These are phyloP conservation scores for Fusarium pseudonygamai DNA, from an alignment of 2,329 filamentous ascomycete species.

Conservation along the genomic window DNA sequence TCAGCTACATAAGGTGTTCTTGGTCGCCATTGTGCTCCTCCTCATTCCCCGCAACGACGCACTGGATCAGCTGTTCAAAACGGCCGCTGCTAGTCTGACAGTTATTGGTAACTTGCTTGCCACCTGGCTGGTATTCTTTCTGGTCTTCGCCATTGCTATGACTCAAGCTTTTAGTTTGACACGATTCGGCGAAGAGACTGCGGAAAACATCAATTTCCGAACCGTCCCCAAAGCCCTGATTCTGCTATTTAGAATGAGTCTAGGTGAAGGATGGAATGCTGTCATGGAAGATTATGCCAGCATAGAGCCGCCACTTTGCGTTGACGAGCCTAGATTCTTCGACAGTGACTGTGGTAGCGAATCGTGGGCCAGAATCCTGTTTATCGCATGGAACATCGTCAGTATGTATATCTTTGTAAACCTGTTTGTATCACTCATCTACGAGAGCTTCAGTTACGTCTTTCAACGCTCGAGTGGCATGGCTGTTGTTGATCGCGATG, in stretches of 20 bases:
- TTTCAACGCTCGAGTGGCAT: conserved; percentile 97
- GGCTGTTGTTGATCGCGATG: conserved; percentile 88
- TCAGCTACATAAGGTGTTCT: conserved; percentile 91
- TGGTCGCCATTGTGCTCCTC: conserved; percentile 88
- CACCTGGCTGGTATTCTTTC: conserved; percentile 96
- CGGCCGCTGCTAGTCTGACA: conserved; percentile 90
- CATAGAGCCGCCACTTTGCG: conserved; percentile 83
- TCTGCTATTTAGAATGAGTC: conserved; percentile 90
- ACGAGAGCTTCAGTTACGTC: conserved; percentile 99
- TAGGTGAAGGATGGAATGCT: conserved; percentile 95
- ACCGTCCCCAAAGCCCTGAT: conserved; percentile 95
- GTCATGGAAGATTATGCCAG: conserved; percentile 95
- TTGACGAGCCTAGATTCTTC: conserved; percentile 76
- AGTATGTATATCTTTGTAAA: conserved; percentile 99
- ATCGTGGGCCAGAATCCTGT: conserved; percentile 86
- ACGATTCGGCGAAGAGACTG: conserved; percentile 79
- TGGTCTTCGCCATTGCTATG: conserved; percentile 95
- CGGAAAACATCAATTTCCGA: conserved; percentile 87
- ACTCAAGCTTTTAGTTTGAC: conserved; percentile 97
- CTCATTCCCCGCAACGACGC: conserved; percentile 97
- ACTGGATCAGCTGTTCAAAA: conserved; percentile 98
- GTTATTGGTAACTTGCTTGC: conserved; percentile 91
- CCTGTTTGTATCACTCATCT: conserved; percentile 97
- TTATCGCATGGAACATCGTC: conserved; percentile 97
- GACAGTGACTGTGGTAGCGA: conserved; percentile 92